Percentiles rank a stretch among this genome's conserved stretches.
These are phyloP conservation scores for Sugiyamaella floridensis DNA, from an alignment of 805 yeast species.

Conservation along the genomic window DNA sequence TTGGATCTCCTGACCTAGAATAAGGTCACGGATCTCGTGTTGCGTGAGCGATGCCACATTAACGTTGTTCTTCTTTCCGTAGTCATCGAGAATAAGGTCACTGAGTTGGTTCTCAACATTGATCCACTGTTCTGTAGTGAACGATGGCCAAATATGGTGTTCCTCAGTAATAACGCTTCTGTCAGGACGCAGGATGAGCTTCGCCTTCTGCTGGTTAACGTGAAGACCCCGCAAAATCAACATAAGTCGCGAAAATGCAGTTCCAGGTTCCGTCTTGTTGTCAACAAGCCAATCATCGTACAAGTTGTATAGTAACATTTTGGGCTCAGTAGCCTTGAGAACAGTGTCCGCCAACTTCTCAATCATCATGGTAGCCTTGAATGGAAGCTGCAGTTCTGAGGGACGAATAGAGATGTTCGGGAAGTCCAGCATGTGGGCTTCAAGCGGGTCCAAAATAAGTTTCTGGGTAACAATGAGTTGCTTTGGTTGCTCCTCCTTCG, in stretches of 20 bases:
- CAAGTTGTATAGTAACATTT: slow-evolving; percentile 82
- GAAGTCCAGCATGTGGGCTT: slow-evolving; percentile 94
- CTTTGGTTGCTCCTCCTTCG: slow-evolving; percentile 90
- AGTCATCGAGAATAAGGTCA: slow-evolving; percentile 79
- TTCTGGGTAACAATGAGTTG: slow-evolving; percentile 85
- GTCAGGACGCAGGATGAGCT: slow-evolving; percentile 69
- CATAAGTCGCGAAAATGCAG: slow-evolving; percentile 87
- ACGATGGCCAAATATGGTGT: slow-evolving; percentile 91
- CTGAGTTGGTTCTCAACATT: slow-evolving; percentile 80
- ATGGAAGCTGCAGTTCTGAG: slow-evolving; percentile 84
- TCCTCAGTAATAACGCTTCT: slow-evolving; percentile 58
- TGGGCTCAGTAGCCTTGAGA: slow-evolving; percentile 82
- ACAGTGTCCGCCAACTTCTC: slow-evolving; percentile 75
- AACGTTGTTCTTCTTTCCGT: slow-evolving; percentile 77
- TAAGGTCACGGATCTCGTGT: slow-evolving; percentile 87
- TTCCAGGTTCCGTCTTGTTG: slow-evolving; percentile 61
- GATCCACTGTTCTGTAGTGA: slow-evolving; percentile 85
- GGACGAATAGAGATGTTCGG: slow-evolving; percentile 87
- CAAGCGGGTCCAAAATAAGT: slow-evolving; percentile 89
- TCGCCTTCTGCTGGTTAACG: slow-evolving; percentile 69
- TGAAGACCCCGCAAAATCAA: slow-evolving; percentile 77
- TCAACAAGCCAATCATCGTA: slow-evolving; percentile 84
- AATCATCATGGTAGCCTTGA: slow-evolving; percentile 75
- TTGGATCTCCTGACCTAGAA: slow-evolving; percentile 85
- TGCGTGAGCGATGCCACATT: slow-evolving; percentile 84